These are phyloP conservation scores for Hibiscus mutabilis DNA, from an alignment of 345 rosid genomes.

Conservation along the genomic window DNA sequence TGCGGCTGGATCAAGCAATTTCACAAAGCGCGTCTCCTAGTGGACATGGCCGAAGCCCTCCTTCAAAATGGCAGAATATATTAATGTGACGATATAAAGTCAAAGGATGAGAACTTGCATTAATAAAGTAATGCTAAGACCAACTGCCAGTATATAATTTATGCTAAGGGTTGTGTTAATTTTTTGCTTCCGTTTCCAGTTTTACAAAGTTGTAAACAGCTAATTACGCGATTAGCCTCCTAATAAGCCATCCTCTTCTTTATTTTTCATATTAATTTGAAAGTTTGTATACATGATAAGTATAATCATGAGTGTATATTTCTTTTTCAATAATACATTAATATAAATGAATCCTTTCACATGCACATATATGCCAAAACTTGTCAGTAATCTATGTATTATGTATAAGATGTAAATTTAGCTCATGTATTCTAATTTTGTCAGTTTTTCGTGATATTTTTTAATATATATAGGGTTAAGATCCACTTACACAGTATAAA, in stretches of 20 bases:
- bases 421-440: too few relatives aligned
- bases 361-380: too few relatives aligned
- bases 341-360: too few relatives aligned
- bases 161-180: background rate
- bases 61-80: background rate
- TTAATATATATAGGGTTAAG: too few relatives aligned
- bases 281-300: background rate
- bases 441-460: too few relatives aligned
- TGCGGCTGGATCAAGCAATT: background rate
- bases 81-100: background rate
- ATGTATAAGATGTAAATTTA: too few relatives aligned
- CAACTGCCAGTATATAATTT: too few relatives aligned
- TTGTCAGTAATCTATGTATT: too few relatives aligned
- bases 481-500: too few relatives aligned
- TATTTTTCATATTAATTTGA: background rate
- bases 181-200: background rate
- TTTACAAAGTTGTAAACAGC: background rate
- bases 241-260: background rate
- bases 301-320: too few relatives aligned
- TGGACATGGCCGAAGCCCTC: background rate
- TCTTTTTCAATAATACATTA: too few relatives aligned
- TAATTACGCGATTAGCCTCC: background rate
- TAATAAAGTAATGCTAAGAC: background rate
- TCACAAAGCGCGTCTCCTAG: constrained; percentile 1
- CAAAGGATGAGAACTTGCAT: background rate